Evolutionary conservation across 2,329 filamentous ascomycete species (phyloP).

Genomic region (Diaporthe humulicola): DNA sequence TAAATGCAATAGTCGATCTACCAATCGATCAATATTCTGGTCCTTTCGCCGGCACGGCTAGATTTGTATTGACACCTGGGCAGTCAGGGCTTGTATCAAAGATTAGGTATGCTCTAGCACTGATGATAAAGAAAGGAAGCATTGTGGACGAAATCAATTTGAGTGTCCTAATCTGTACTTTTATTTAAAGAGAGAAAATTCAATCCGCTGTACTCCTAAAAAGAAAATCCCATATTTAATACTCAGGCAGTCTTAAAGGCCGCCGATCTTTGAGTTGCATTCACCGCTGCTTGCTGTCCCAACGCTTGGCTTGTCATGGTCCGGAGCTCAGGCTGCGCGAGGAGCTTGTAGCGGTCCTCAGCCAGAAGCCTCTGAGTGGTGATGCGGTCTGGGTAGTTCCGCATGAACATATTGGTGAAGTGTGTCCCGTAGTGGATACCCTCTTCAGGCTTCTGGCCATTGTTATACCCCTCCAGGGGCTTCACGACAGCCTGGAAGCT

Average conservation of each 20-base stretch:
- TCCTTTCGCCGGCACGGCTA: background rate
- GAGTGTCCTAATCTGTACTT: background rate
- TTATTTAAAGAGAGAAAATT: background rate
- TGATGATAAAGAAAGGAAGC: background rate
- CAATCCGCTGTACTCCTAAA: background rate
- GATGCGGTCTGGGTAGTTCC: conserved; percentile 62
- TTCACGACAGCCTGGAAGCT: conserved; percentile 60
- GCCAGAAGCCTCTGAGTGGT: conserved; percentile 55
- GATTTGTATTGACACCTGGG: background rate
- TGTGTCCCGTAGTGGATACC: conserved; percentile 65
- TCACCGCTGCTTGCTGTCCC: conserved; percentile 28
- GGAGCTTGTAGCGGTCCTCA: conserved; percentile 49
- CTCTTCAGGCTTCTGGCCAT: conserved; percentile 47
- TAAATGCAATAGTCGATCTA: background rate
- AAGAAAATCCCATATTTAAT: background rate
- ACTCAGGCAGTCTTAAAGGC: background rate
- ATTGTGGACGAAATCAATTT: background rate
- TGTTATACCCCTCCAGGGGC: conserved; percentile 56
- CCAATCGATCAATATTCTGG: background rate
- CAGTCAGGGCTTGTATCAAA: background rate
- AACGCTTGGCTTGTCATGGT: conserved; percentile 41
- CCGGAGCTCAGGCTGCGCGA: conserved; percentile 46
- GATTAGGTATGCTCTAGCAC: background rate
- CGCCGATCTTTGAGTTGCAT: background rate
- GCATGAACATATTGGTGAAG: conserved; percentile 65